Evolutionary conservation across 306 rosid species (phyloP), one percentile per base, ranked within the genome.

Genomic region (Ormosia emarginata): DNA sequence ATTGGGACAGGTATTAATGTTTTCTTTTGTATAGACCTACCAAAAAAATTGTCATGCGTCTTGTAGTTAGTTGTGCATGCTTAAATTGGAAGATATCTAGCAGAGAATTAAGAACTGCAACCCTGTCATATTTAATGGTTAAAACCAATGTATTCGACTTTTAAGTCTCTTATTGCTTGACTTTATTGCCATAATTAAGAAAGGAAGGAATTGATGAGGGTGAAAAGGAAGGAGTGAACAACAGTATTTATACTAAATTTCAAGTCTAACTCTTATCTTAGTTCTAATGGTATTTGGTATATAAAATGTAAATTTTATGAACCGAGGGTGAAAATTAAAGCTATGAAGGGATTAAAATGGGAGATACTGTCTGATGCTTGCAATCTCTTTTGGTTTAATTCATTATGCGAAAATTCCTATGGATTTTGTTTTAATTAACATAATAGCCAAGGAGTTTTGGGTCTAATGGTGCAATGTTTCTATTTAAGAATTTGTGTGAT

Each of bases 1-100:
- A 81, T 86, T 96, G 79, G 99, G 99, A 79, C 94, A 86, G 97
- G 99, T 96, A 90, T 37, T 52, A 9, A 50, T 62, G 47, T 67
- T 32, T 85, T 56, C 47, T 61, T 47, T 65, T 61, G 34, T 64
- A 63, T 49, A 55, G 62, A 70, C 63, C 67, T 66, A 62, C 56
- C 57, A 56, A 43, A 71, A 18, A 13, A 59, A 36, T 4, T 64
- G 3, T 15, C 63, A 17, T 12, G 40, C 17, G 5, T 67, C 46
- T 56, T 67, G 43, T 44, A 14, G 43, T 76, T 57, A 71, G 65
- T 65, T 58, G 18, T 43, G 64, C 46, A 67, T 76, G 77, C 59
- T 47, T 69, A 50, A 74, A 77, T 64, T 53, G 43, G 73, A 59
- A 56, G 29, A 13, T 77, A 34, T 30, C 76, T 53, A 7, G 72